Conservation (phyloP, 2,329 filamentous ascomycete species). For the Aspergillus jensenii region DNA sequence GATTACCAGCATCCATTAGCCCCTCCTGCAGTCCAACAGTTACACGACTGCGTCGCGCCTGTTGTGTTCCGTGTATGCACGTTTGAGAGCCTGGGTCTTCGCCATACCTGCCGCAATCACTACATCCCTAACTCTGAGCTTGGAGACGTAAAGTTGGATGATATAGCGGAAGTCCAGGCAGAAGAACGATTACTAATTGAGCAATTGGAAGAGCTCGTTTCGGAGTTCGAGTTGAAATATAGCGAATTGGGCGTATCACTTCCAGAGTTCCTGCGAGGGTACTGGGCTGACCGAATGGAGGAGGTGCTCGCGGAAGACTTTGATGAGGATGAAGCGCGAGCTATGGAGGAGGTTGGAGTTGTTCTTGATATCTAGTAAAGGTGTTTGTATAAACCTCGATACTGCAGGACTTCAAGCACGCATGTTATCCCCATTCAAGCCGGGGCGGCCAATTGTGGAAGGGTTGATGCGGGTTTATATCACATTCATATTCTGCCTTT, state of each 20-base stretch:
- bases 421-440: no score
- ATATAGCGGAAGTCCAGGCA: neutral
- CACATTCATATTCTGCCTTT: no score
- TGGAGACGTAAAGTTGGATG: neutral
- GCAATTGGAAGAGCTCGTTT: neutral
- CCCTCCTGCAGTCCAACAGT: neutral
- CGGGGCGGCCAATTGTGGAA: no score
- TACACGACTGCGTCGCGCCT: neutral
- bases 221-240: neutral
- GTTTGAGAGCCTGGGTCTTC: neutral
- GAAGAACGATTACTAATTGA: neutral
- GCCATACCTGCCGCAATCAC: neutral
- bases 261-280: neutral
- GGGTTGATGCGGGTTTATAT: no score
- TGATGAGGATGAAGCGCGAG: neutral
- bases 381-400: no score
- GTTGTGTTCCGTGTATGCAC: neutral
- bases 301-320: neutral
- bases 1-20: neutral
- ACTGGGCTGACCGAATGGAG: neutral
- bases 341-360: neutral
- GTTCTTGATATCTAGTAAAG: neutral
- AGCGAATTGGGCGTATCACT: neutral
- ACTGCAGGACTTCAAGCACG: no score
- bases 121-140: rapidly evolving